phyloP scores from a whole-genome alignment of 768 basidiomycete genomes.

The Dendrothele bispora region DNA sequence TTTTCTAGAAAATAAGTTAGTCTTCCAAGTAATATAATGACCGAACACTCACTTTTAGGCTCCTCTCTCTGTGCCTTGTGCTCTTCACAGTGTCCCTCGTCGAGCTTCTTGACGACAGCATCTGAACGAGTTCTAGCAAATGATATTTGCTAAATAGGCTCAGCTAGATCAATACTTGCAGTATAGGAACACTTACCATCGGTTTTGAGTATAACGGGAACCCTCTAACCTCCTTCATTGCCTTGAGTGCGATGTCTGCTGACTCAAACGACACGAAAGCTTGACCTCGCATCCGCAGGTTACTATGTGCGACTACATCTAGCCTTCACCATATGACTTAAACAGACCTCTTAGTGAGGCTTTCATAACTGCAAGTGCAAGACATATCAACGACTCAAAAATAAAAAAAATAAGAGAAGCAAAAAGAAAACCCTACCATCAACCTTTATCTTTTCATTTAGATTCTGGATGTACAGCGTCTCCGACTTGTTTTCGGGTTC shows the following conservation, averaged over 20 bases:
- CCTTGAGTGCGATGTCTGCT: constrained; percentile 80
- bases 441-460: constrained; percentile 92
- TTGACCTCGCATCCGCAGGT: constrained; percentile 97
- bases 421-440: constrained; percentile 57
- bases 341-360: constrained; percentile 85
- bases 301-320: constrained; percentile 93
- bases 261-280: constrained; percentile 93
- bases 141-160: constrained; percentile 81
- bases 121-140: constrained; percentile 91
- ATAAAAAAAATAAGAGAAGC: constrained; percentile 2
- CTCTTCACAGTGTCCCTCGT: constrained; percentile 63
- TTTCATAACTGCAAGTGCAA: constrained; percentile 67
- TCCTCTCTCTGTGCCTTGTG: constrained; percentile 76
- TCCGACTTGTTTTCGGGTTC: constrained; percentile 62
- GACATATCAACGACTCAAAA: constrained; percentile 10
- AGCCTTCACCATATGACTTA: constrained; percentile 92
- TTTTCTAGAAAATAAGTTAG: constrained; percentile 46
- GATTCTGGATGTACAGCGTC: constrained; percentile 93
- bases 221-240: constrained; percentile 88
- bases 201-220: constrained; percentile 97
- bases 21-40: background rate
- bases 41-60: constrained; percentile 71
- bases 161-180: too few relatives aligned
- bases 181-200: constrained; percentile 88
- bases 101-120: constrained; percentile 78